phyloP scores from a whole-genome alignment of 2,329 filamentous ascomycete species.

The Phaeosphaeriaceae sp. region DNA sequence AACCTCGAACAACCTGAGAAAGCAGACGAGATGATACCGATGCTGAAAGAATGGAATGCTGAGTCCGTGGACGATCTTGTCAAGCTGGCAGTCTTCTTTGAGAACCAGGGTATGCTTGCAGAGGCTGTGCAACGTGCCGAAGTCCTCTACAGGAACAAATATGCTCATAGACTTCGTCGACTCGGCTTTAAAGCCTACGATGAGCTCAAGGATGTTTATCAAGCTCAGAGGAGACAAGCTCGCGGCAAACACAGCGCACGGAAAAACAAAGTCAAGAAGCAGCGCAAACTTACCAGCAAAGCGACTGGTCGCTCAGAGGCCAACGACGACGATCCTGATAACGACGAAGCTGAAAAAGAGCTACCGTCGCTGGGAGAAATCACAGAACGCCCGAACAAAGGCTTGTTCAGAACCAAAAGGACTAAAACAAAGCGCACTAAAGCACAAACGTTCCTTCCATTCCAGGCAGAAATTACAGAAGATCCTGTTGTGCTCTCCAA shows the following conservation, averaged over 20 bases:
- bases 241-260: conserved; percentile 37
- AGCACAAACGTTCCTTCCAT: conserved; percentile 38
- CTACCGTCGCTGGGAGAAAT: conserved; percentile 26
- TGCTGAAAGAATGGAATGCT: conserved; percentile 75
- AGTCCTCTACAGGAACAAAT: conserved; percentile 76
- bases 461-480: conserved; percentile 20
- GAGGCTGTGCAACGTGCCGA: conserved; percentile 56
- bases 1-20: conserved; percentile 68
- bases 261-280: conserved; percentile 36
- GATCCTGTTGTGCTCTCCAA: conserved; percentile 12
- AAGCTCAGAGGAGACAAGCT: conserved; percentile 31
- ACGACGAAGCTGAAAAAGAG: conserved; percentile 19
- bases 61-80: conserved; percentile 78
- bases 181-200: conserved; percentile 40
- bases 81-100: conserved; percentile 84
- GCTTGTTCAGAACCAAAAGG: conserved; percentile 38
- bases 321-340: conserved; percentile 26
- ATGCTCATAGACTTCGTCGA: conserved; percentile 54
- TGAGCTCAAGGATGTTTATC: conserved; percentile 37
- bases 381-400: conserved; percentile 34
- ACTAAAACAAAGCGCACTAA: conserved; percentile 21
- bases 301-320: conserved; percentile 26
- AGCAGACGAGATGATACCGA: conserved; percentile 80
- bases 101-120: conserved; percentile 71
- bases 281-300: conserved; percentile 34